Percentiles rank a stretch among this genome's conserved stretches.
These are phyloP conservation scores for Nakataea oryzae DNA, from an alignment of 2,329 filamentous ascomycete species.

Conservation along the genomic window DNA sequence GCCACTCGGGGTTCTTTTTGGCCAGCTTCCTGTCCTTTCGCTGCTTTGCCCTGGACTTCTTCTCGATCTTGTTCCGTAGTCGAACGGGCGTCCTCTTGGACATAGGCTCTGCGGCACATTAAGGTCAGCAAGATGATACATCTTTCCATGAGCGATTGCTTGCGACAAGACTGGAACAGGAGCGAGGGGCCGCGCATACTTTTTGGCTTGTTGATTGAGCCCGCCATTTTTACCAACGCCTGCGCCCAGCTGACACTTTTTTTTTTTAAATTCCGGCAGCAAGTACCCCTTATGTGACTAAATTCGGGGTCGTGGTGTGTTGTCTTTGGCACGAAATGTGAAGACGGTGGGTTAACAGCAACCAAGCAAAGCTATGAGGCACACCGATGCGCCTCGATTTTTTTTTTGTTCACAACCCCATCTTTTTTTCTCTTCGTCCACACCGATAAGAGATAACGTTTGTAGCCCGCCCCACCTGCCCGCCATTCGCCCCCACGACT, in stretches of 20 bases:
- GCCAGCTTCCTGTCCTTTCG: slow-evolving; percentile 78
- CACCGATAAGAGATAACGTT: background rate
- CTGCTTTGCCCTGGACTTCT: slow-evolving; percentile 82
- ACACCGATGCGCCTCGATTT: background rate
- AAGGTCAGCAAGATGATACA: slow-evolving; percentile 6
- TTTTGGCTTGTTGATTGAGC: slow-evolving; percentile 43
- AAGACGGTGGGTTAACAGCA: background rate
- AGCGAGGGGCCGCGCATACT: slow-evolving; percentile 21
- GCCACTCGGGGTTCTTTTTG: slow-evolving; percentile 97
- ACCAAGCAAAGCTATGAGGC: background rate
- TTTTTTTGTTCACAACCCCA: background rate
- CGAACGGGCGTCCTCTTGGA: slow-evolving; percentile 88
- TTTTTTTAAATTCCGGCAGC: background rate
- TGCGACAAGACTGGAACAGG: slow-evolving; percentile 11
- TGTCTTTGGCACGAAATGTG: background rate
- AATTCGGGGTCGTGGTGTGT: background rate
- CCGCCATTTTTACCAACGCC: slow-evolving; percentile 30
- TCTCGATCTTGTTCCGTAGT: slow-evolving; percentile 91
- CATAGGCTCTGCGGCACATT: slow-evolving; percentile 59
- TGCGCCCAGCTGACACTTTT: background rate
- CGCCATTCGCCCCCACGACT: background rate
- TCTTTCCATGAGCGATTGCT: background rate
- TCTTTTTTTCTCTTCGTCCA: background rate
- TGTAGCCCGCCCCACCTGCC: background rate
- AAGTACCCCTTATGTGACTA: background rate